Conservation (phyloP, 139 green algal species). For the Spirogloea muscicola region DNA sequence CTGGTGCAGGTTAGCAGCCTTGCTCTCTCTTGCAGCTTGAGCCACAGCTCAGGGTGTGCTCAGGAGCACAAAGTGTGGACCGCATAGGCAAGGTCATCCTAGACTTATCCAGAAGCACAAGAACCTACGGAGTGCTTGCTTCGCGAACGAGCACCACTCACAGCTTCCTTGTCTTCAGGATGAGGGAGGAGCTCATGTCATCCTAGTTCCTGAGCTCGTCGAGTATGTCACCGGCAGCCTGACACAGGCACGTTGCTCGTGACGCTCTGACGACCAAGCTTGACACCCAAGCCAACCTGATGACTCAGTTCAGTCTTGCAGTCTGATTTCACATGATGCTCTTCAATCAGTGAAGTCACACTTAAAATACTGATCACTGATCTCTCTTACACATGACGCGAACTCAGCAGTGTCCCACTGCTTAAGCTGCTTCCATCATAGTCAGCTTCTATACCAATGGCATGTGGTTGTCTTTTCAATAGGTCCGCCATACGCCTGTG, state of each 20-base stretch:
- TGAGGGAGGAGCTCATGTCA: slow-evolving; percentile 37
- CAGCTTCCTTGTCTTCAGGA: slow-evolving; percentile 9
- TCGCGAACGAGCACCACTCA: neutral
- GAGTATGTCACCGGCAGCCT: slow-evolving; percentile 23
- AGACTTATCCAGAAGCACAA: neutral
- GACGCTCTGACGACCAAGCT: neutral
- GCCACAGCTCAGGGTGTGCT: neutral
- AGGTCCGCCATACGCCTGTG: slow-evolving; percentile 34
- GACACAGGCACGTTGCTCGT: slow-evolving; percentile 1
- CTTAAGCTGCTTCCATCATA: no score
- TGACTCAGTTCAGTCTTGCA: no score
- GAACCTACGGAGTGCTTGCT: neutral
- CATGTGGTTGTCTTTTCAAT: no score
- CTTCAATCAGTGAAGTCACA: no score
- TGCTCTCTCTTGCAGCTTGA: neutral
- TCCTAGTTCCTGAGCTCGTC: slow-evolving; percentile 25
- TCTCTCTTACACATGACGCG: no score
- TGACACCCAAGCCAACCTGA: no score
- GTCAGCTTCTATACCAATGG: no score
- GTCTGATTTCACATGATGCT: no score
- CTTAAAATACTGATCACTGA: no score
- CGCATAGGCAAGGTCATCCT: neutral
- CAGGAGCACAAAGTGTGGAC: no score
- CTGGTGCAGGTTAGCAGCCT: slow-evolving; percentile 24
- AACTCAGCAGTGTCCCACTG: no score